Evolutionary conservation across 208 protist species (phyloP).

Genomic region (Leishmania arabica): DNA sequence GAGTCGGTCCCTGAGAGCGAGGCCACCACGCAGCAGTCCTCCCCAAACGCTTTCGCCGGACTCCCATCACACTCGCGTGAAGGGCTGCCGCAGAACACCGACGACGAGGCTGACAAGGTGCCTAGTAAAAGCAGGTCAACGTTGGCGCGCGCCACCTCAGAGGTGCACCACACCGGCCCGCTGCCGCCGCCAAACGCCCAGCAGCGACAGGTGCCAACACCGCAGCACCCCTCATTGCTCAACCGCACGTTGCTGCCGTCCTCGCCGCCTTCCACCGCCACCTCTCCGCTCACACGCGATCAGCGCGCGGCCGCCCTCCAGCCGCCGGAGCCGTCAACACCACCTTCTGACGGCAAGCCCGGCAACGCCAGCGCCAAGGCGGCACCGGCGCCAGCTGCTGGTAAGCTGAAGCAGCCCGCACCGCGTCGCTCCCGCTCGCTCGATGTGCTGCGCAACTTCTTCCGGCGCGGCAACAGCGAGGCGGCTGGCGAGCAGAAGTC

Average conservation of each 20-base stretch:
- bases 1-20: neutral
- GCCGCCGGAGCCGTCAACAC: slow-evolving; percentile 8
- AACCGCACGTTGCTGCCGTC: slow-evolving; percentile 1
- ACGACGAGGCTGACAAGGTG: neutral
- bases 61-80: neutral
- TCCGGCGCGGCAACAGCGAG: slow-evolving; percentile 44
- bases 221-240: neutral
- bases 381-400: neutral
- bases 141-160: neutral
- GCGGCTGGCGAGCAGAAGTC: slow-evolving; percentile 33
- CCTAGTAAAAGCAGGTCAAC: neutral
- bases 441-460: slow-evolving; percentile 53
- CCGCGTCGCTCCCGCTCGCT: slow-evolving; percentile 57
- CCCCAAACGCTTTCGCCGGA: neutral
- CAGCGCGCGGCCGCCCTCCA: slow-evolving; percentile 16
- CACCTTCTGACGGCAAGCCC: neutral
- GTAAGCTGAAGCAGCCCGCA: slow-evolving; percentile 15
- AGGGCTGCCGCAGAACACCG: neutral
- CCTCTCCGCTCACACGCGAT: neutral
- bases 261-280: neutral
- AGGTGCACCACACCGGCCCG: slow-evolving; percentile 2
- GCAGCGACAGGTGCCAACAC: neutral
- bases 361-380: slow-evolving; percentile 6
- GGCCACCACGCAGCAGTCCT: neutral
- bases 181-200: neutral